Evolutionary conservation across 345 rosid species (phyloP).

Genomic region (Sapria himalayana): DNA sequence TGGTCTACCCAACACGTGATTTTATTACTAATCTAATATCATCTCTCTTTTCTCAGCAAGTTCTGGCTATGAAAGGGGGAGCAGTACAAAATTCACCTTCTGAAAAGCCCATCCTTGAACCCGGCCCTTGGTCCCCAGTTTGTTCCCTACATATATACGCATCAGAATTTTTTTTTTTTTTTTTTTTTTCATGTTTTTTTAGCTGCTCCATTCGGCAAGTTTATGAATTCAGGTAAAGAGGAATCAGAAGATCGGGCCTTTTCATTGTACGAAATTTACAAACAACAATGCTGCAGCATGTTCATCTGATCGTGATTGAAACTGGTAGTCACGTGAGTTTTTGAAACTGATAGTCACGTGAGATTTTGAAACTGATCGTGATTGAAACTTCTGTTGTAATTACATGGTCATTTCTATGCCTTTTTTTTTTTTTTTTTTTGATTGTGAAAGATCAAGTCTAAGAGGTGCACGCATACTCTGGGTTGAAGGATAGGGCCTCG

Average conservation of each 20-base stretch:
- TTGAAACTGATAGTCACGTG: too few relatives aligned
- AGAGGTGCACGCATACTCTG: slow-evolving; percentile 38
- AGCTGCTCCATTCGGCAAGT: background rate
- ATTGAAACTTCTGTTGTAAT: background rate
- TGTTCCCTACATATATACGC: slow-evolving; percentile 3
- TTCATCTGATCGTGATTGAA: slow-evolving; percentile 2
- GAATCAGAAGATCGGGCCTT: slow-evolving; percentile 71
- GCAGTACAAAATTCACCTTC: slow-evolving; percentile 79
- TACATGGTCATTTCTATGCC: background rate
- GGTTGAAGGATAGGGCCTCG: slow-evolving; percentile 69
- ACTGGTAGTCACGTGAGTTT: too few relatives aligned
- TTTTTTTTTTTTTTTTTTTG: slow-evolving; percentile 6
- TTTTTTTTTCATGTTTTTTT: background rate
- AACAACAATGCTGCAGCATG: slow-evolving; percentile 14
- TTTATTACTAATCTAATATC: too few relatives aligned
- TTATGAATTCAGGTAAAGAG: slow-evolving; percentile 32
- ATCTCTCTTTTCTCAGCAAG: slow-evolving; percentile 42
- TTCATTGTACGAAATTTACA: slow-evolving; percentile 72
- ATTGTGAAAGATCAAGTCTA: background rate
- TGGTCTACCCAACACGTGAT: too few relatives aligned
- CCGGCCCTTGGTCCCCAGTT: slow-evolving; percentile 96
- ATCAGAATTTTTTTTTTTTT: background rate
- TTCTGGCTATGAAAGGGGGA: slow-evolving; percentile 58
- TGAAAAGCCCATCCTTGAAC: slow-evolving; percentile 48
- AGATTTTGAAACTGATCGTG: too few relatives aligned